Conservation (phyloP, 305 asterid genomes). For the Fraxinus angustifolia region DNA sequence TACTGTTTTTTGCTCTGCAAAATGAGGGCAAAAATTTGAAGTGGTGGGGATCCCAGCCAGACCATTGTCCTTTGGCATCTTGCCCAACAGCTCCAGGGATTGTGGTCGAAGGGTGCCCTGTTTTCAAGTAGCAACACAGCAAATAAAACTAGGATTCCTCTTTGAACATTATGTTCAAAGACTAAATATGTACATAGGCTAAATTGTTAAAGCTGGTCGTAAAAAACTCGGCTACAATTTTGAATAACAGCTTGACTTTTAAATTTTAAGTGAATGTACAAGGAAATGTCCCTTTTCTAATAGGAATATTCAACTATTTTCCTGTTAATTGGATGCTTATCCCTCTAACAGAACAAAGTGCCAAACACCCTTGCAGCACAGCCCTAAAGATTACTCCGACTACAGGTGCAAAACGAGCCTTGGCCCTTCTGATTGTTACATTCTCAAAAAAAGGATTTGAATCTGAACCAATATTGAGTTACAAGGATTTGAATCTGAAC, state of each 20-base stretch:
- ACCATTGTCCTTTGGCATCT: slow-evolving; percentile 88
- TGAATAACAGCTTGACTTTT: slow-evolving; percentile 16
- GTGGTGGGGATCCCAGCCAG: slow-evolving; percentile 93
- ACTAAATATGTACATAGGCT: neutral
- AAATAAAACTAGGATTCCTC: slow-evolving; percentile 4
- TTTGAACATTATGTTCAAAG: neutral
- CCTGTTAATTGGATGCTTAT: neutral
- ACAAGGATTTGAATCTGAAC: neutral
- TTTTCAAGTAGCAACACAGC: slow-evolving; percentile 40
- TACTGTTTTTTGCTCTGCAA: slow-evolving; percentile 73
- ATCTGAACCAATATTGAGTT: neutral
- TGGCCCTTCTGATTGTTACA: neutral
- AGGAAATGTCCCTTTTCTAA: neutral
- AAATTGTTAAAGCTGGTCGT: slow-evolving; percentile 7
- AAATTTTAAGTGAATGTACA: neutral
- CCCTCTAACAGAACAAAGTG: neutral
- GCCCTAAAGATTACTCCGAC: neutral
- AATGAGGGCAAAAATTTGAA: slow-evolving; percentile 67
- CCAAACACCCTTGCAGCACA: neutral
- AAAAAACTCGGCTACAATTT: slow-evolving; percentile 23
- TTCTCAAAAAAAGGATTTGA: neutral
- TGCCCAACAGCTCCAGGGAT: slow-evolving; percentile 96
- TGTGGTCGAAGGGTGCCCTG: slow-evolving; percentile 69
- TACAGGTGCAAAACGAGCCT: neutral
- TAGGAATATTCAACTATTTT: neutral